phyloP scores from a whole-genome alignment of 75 land plant genomes.

The Cunninghamia lanceolata region DNA sequence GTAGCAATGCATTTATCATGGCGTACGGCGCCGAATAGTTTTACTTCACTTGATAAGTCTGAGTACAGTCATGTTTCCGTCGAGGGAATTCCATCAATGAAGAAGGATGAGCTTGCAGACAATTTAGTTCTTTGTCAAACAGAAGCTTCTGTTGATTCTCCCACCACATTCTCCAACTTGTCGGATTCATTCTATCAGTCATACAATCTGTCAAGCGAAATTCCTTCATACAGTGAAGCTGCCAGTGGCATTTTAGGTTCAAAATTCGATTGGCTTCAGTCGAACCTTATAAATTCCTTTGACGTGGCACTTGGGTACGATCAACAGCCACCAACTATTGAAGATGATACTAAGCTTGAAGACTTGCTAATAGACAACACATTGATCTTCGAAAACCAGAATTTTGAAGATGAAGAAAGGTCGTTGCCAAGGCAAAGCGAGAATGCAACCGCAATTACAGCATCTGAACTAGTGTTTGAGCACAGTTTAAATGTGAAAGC shows the following conservation, averaged over 20 bases:
- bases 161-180: not conserved
- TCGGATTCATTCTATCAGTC: not conserved
- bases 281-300: not conserved
- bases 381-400: not conserved
- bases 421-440: not conserved
- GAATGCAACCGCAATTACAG: not conserved
- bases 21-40: too few relatives aligned
- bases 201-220: not conserved
- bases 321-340: not conserved
- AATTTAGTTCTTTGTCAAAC: not conserved
- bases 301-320: not conserved
- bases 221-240: not conserved
- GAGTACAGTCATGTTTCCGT: not conserved
- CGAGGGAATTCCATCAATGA: not conserved
- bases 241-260: not conserved
- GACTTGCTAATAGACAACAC: not conserved
- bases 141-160: not conserved
- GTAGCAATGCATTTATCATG: too few relatives aligned
- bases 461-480: too few relatives aligned
- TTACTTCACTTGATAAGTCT: too few relatives aligned
- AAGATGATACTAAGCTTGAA: not conserved
- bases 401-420: not conserved
- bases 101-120: not conserved
- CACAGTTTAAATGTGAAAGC: too few relatives aligned
- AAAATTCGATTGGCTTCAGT: not conserved